These are phyloP conservation scores for Aspergillus indologenus DNA, from an alignment of 495 filamentous ascomycete genomes.

Conservation along the genomic window DNA sequence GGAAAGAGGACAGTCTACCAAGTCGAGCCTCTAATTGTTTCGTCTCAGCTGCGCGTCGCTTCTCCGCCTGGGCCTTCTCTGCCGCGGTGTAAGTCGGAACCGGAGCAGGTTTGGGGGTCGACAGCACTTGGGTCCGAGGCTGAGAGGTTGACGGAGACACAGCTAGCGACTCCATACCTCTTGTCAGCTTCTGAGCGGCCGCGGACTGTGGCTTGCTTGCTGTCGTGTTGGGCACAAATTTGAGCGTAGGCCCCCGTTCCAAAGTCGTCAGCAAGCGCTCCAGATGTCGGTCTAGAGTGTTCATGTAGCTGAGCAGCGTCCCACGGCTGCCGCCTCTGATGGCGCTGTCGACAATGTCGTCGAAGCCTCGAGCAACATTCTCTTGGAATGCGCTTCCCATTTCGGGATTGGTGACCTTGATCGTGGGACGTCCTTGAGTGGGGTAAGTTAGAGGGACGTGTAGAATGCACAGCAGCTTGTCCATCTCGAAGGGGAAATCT, in stretches of 20 bases:
- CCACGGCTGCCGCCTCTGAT: slow-evolving; percentile 46
- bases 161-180: slow-evolving; percentile 19
- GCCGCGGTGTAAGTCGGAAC: slow-evolving; percentile 47
- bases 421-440: slow-evolving; percentile 43
- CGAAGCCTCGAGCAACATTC: slow-evolving; percentile 79
- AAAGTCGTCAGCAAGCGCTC: slow-evolving; percentile 68
- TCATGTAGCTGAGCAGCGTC: slow-evolving; percentile 67
- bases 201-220: slow-evolving; percentile 29
- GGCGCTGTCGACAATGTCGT: slow-evolving; percentile 54
- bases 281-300: slow-evolving; percentile 69
- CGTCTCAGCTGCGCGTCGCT: slow-evolving; percentile 60
- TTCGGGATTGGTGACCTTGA: slow-evolving; percentile 69
- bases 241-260: slow-evolving; percentile 74
- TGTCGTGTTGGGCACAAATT: slow-evolving; percentile 62
- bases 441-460: slow-evolving; percentile 66
- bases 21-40: slow-evolving; percentile 79
- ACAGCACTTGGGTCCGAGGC: not conserved
- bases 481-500: slow-evolving; percentile 79
- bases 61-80: slow-evolving; percentile 60
- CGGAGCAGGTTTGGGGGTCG: slow-evolving; percentile 11
- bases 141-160: not conserved
- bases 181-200: slow-evolving; percentile 49
- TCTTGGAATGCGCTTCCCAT: slow-evolving; percentile 77
- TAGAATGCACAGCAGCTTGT: slow-evolving; percentile 68
- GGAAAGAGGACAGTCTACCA: slow-evolving; percentile 62